Base-by-base conservation (phyloP, 805 yeast species). In the Saturnispora dispora region DNA sequence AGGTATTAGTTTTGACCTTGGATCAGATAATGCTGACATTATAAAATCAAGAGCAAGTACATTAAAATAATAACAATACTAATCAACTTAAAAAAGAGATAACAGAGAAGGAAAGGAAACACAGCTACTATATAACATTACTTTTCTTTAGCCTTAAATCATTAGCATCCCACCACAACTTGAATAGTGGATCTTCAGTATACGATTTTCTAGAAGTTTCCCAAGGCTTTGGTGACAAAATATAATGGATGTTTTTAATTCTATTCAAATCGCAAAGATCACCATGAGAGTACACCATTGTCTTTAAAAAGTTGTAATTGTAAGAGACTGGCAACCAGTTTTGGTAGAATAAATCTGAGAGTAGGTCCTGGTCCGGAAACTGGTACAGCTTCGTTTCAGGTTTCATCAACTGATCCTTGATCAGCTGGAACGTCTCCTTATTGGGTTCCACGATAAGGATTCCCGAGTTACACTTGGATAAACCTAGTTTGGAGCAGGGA, bases 161-260 rank as follows among this genome's bases (percentile, higher is more conserved):
- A 55, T 77, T 72, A 46, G 73, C 60, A 50, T 64, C 63, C 72
- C 76, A 74, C 84, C 84, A 79, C 55, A 63, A 64, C 15, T 63
- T 57, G 57, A 80, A 80, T 5, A 82, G 76, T 1, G 63, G 69
- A 0, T 81, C 71, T 2, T 66, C 69, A 55, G 76, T 81, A 5
- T 62, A 47, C 7, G 60, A 58, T 18, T 58, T 55, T 18, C 62
- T 60, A 3, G 59, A 52, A 20, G 70, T 71, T 42, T 78, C 74
- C 85, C 85, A 79, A 3, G 85, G 85, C 64, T 79, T 79, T 11
- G 84, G 83, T 5, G 74, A 71, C 40, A 79, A 55, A 32, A 79
- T 79, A 59, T 75, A 79, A 62, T 79, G 85, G 42, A 79, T 69
- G 54, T 76, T 78, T 60, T 79, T 80, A 48, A 80, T 79, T 54